A percentile compares a stretch with the other conserved stretches of the same genome.
These are phyloP conservation scores for Dimocarpus longan DNA, from an alignment of 345 rosid genomes.

Conservation along the genomic window DNA sequence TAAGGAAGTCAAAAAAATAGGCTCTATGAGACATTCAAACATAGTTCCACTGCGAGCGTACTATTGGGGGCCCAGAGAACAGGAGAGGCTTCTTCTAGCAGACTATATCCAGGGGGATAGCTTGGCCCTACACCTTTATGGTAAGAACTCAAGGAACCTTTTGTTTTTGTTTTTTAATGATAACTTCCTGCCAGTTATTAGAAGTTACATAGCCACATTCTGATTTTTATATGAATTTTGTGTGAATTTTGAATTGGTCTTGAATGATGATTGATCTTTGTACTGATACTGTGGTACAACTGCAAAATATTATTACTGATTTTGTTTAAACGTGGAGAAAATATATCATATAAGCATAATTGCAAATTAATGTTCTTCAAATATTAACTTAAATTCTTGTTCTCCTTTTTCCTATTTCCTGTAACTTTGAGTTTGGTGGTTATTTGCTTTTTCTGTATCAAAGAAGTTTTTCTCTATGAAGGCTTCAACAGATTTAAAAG, in stretches of 20 bases:
- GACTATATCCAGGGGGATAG: slow-evolving; percentile 89
- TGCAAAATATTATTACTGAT: not conserved
- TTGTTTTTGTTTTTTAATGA: not conserved
- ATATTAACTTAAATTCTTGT: not conserved
- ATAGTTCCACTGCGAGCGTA: slow-evolving; percentile 83
- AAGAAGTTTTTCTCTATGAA: not conserved
- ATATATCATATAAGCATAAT: not conserved
- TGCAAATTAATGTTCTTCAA: not conserved
- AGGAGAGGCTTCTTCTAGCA: slow-evolving; percentile 87
- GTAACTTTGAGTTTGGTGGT: not conserved
- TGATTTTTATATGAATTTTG: not conserved
- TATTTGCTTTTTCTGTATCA: not conserved
- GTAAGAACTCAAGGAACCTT: slow-evolving; percentile 44
- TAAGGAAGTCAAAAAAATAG: slow-evolving; percentile 82
- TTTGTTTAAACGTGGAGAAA: not conserved
- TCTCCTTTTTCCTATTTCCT: not conserved
- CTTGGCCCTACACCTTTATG: slow-evolving; percentile 88
- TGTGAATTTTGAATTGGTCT: not conserved
- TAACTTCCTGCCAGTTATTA: not conserved
- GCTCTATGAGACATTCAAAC: slow-evolving; percentile 70
- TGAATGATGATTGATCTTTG: not conserved
- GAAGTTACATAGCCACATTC: not conserved
- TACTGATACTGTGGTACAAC: slow-evolving; percentile 8
- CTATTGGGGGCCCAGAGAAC: slow-evolving; percentile 97
- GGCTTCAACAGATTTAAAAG: not conserved